Evolutionary conservation across 129 eudicot species (phyloP), one percentile per base, ranked within the genome.

Genomic region (Flaveria bidentis): DNA sequence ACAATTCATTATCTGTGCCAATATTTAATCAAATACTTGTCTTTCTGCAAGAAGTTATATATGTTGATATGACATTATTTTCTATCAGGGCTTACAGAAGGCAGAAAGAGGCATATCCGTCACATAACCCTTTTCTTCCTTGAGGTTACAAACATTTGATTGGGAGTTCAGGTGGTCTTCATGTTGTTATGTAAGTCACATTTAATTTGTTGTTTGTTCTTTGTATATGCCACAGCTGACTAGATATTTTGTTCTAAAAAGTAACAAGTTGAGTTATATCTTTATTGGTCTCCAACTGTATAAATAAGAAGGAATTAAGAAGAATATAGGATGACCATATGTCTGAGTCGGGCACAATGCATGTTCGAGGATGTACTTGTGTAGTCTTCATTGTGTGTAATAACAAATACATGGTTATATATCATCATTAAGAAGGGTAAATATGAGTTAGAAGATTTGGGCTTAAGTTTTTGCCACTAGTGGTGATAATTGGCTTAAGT

Each of bases 121-220:
- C 96, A 5, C 90, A 89, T 78, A 92, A 84, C 80, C 90, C 90
- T 58, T 89, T 87, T 75, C 89, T 88, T 82, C 96, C 89, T 65
- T 88, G 82, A 83, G 61, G 28, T 61, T 69, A 67, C 51, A 66
- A 26, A 45, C 60, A 72, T 30, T 61, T 6, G 66, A 18, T 52
- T 20, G 4, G 23, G 44, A 42, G 12, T 30, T 30, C 36, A 30
- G 36, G 36, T 30, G 36, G 36, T 30, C 36, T 30, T 30, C 36
- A 25, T 12, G 15, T 6, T 13, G 22, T 49, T 9, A 25, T 44
- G 51, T 2, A 2, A 41, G 36, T 11, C 72, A 7, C 61, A 60
- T 69, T 78, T 49, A 71, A 28, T 58, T 9, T 56, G 16, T 55
- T 75, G 20, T 8, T 49, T 62, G 71, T 49, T 46, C 79, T 45